These are phyloP conservation scores for Dendrobium huoshanense DNA, from an alignment of 106 monocot species.

Conservation along the genomic window DNA sequence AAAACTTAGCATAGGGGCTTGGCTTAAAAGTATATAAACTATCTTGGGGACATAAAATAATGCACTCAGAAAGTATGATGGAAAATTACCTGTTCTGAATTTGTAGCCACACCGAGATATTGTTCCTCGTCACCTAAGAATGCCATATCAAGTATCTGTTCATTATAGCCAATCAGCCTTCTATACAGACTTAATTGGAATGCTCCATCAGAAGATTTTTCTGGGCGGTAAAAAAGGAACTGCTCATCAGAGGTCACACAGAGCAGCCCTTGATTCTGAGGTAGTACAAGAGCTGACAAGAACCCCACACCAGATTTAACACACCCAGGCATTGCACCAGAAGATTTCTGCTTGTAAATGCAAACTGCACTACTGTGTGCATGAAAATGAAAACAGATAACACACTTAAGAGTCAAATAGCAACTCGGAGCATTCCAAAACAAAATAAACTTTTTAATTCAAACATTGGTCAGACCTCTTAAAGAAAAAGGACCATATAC, in stretches of 20 bases:
- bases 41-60: background rate
- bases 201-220: slow-evolving; percentile 36
- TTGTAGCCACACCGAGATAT: slow-evolving; percentile 89
- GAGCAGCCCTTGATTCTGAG: slow-evolving; percentile 57
- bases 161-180: slow-evolving; percentile 85
- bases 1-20: too few relatives aligned
- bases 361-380: slow-evolving; percentile 44
- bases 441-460: background rate
- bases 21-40: background rate
- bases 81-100: slow-evolving; percentile 75
- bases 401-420: background rate
- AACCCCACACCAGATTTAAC: slow-evolving; percentile 67
- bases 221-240: slow-evolving; percentile 68
- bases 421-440: background rate
- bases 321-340: slow-evolving; percentile 52
- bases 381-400: slow-evolving; percentile 3
- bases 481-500: slow-evolving; percentile 58
- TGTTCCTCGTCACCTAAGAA: slow-evolving; percentile 88
- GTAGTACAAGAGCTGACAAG: slow-evolving; percentile 54
- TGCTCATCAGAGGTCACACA: slow-evolving; percentile 91
- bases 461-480: background rate
- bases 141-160: slow-evolving; percentile 88
- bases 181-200: slow-evolving; percentile 52
- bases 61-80: background rate
- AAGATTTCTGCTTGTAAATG: slow-evolving; percentile 74